These are phyloP conservation scores for Emergomyces orientalis DNA, from an alignment of 2,329 filamentous ascomycete genomes.

Conservation along the genomic window DNA sequence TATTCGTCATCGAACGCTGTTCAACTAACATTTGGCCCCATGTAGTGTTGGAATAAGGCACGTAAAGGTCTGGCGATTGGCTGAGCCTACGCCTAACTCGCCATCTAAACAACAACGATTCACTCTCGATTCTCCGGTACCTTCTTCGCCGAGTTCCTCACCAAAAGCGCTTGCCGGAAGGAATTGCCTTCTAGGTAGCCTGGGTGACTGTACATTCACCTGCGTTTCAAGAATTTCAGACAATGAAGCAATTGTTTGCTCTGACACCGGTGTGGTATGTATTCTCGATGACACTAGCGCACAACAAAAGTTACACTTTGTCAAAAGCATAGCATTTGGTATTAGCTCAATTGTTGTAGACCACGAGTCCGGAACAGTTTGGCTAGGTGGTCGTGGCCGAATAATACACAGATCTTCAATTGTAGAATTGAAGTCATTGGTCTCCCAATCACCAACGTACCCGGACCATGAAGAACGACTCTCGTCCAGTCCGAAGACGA, in stretches of 20 bases:
- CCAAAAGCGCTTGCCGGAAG: slow-evolving; percentile 71
- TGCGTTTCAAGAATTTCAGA: slow-evolving; percentile 64
- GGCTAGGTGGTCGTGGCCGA: slow-evolving; percentile 60
- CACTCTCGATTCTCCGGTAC: slow-evolving; percentile 27
- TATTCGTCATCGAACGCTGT: neutral
- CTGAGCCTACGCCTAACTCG: slow-evolving; percentile 53
- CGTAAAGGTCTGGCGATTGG: slow-evolving; percentile 85
- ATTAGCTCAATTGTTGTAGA: slow-evolving; percentile 59
- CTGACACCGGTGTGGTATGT: slow-evolving; percentile 83
- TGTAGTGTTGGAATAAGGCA: slow-evolving; percentile 66
- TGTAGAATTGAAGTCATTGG: slow-evolving; percentile 27
- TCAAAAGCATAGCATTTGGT: slow-evolving; percentile 57
- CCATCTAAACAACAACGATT: slow-evolving; percentile 54
- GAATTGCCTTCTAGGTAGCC: slow-evolving; percentile 72
- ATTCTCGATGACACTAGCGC: slow-evolving; percentile 68
- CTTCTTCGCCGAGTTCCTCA: slow-evolving; percentile 32
- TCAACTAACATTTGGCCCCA: slow-evolving; percentile 13
- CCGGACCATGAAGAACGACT: slow-evolving; percentile 19
- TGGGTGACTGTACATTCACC: slow-evolving; percentile 78
- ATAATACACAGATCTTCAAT: slow-evolving; percentile 42
- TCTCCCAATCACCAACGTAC: slow-evolving; percentile 18
- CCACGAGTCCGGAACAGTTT: slow-evolving; percentile 47
- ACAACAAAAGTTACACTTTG: slow-evolving; percentile 59
- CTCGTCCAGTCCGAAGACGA: slow-evolving; percentile 20
- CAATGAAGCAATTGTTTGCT: slow-evolving; percentile 69